Conservation (phyloP, 2,329 filamentous ascomycete genomes). For the Xylariomycetidae sp. region DNA sequence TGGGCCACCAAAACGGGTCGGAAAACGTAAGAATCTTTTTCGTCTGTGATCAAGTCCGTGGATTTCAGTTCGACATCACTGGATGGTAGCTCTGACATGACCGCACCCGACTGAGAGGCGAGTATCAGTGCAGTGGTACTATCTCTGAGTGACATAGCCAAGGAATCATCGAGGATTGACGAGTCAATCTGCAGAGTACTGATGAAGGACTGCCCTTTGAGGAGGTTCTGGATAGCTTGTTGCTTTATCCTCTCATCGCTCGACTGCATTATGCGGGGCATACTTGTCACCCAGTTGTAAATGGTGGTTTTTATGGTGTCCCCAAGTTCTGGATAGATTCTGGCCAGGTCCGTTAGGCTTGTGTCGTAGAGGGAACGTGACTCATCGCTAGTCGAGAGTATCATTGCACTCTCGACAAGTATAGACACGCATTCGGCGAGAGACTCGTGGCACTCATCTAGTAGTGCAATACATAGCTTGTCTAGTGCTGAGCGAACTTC, state of each 20-base stretch:
- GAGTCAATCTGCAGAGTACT: constrained; percentile 60
- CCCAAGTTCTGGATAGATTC: constrained; percentile 56
- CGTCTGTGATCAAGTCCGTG: constrained; percentile 21
- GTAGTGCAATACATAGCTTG: constrained; percentile 65
- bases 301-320: constrained; percentile 66
- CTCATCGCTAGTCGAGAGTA: constrained; percentile 53
- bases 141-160: constrained; percentile 68
- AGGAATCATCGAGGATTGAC: constrained; percentile 59
- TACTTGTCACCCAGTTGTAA: constrained; percentile 74
- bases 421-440: constrained; percentile 65
- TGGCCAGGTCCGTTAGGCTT: constrained; percentile 56
- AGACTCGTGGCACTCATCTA: constrained; percentile 74
- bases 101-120: constrained; percentile 24
- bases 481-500: constrained; percentile 67
- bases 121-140: constrained; percentile 53
- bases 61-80: constrained; percentile 24
- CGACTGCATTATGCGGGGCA: constrained; percentile 78
- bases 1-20: constrained; percentile 57
- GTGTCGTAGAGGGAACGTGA: constrained; percentile 38
- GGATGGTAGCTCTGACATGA: constrained; percentile 28
- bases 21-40: constrained; percentile 38
- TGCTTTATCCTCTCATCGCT: constrained; percentile 76
- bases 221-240: constrained; percentile 69
- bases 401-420: constrained; percentile 76
- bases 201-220: constrained; percentile 65